These are phyloP conservation scores for Fusarium proliferatum DNA, from an alignment of 2,329 filamentous ascomycete genomes.

Conservation along the genomic window DNA sequence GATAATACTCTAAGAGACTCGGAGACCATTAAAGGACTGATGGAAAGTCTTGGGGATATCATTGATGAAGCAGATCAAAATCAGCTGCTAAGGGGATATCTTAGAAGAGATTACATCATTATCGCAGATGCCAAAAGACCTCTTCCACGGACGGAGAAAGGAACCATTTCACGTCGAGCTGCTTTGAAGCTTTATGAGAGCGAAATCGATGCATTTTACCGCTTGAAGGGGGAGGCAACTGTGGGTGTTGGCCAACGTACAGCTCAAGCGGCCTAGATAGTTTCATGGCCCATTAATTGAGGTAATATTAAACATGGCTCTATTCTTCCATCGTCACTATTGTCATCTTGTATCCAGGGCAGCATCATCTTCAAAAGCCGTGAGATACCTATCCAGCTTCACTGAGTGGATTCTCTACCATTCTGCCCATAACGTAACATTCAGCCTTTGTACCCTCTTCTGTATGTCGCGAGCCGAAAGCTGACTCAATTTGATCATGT, in stretches of 20 bases:
- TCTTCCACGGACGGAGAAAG: background rate
- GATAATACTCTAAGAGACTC: too few relatives aligned
- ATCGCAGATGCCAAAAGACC: accelerated
- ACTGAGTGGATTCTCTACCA: background rate
- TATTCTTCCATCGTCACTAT: too few relatives aligned
- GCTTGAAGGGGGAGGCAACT: background rate
- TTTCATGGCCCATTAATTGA: accelerated
- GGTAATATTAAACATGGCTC: too few relatives aligned
- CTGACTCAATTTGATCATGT: accelerated
- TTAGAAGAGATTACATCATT: background rate
- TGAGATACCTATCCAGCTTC: background rate
- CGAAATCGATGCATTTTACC: background rate
- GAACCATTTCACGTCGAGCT: background rate
- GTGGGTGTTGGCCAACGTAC: background rate
- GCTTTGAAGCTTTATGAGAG: background rate
- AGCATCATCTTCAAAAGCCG: accelerated
- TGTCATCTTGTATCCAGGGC: accelerated
- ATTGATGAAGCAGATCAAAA: too few relatives aligned
- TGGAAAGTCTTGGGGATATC: too few relatives aligned
- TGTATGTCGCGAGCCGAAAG: accelerated
- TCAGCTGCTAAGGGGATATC: background rate
- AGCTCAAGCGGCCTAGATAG: accelerated
- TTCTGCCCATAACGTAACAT: background rate
- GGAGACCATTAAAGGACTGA: too few relatives aligned
- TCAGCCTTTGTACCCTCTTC: background rate